Evolutionary conservation across 257 asterid genomes (phyloP), one percentile per base, ranked within the genome.

Genomic region (Solanum arcanum): DNA sequence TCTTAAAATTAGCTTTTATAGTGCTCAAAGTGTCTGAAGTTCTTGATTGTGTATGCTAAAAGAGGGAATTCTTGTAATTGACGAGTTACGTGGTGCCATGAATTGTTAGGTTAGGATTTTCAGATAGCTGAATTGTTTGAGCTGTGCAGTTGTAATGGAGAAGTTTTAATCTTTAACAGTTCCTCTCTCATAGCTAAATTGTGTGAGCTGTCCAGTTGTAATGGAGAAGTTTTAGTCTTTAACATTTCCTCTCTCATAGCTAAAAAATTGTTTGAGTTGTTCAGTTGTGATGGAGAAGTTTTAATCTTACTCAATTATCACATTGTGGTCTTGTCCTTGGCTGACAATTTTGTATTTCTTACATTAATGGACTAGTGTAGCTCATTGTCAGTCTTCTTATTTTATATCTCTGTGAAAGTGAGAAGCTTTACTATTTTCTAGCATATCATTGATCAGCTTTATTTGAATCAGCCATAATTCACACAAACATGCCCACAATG

Each of bases 381-480:
- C 31, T 81, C 70, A 18, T 81, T 2, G 1, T 81, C 85, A 11
- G 46, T 31, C 12, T 81, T 81, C 46, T 81, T 81, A 31, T 60
- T 10, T 29, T 81, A 49, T 81, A 11, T 49, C 0, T 47, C 27
- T 80, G 85, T 80, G 85, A 80, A 80, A 80, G 85, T 29, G 69
- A 47, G 69, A 80, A 80, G 85, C 85, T 47, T 80, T 47, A 49
- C 29, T 27, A 80, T 80, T 47, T 47, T 12, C 69, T 52, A 49
- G 59, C 85, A 49, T 31, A 52, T 20, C 18, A 31, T 49, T 81
- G 85, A 81, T 81, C 69, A 81, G 70, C 81, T 82, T 88, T 72
- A 27, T 49, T 75, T 85, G 83, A 80, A 90, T 23, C 95, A 96
- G 99, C 82, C 94, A 93, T 90, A 14, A 60, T 83, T 90, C 98